Evolutionary conservation across 768 basidiomycete genomes (phyloP).

Genomic region (Chlorophyllum brunneum): DNA sequence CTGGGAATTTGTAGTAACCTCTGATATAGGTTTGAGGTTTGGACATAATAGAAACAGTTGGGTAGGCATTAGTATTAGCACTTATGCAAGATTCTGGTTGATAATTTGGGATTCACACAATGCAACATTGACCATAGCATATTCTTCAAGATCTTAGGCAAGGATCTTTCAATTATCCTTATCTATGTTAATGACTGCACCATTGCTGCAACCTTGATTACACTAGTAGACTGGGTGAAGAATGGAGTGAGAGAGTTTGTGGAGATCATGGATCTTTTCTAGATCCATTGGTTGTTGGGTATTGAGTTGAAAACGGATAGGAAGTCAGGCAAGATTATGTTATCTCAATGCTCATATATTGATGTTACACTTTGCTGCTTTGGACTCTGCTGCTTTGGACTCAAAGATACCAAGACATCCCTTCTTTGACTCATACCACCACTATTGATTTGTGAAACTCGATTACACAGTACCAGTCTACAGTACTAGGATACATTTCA

Average conservation of each 20-base stretch:
- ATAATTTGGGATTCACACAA: constrained; percentile 17
- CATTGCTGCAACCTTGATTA: constrained; percentile 4
- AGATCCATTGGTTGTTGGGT: constrained; percentile 25
- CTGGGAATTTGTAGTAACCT: no score
- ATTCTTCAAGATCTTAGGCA: not conserved
- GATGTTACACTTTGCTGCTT: no score
- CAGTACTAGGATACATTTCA: no score
- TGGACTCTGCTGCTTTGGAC: constrained; percentile 22
- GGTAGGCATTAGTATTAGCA: constrained; percentile 22
- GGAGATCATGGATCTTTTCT: constrained; percentile 19
- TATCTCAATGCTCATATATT: constrained; percentile 27
- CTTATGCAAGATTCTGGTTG: constrained; percentile 5
- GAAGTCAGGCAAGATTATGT: constrained; percentile 8
- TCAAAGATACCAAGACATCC: constrained; percentile 15
- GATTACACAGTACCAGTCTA: no score
- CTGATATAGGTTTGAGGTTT: no score
- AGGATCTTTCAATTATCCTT: constrained; percentile 16
- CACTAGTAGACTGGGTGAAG: not conserved
- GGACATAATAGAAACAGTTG: constrained; percentile 26
- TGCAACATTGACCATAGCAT: constrained; percentile 21
- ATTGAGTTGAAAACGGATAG: constrained; percentile 22
- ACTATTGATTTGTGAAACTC: no score
- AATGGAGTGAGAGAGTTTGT: constrained; percentile 16
- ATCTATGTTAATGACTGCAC: constrained; percentile 32
- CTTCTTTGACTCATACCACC: no score